Conservation (phyloP, 441 rosid genomes). For the Pelargonium australe region DNA sequence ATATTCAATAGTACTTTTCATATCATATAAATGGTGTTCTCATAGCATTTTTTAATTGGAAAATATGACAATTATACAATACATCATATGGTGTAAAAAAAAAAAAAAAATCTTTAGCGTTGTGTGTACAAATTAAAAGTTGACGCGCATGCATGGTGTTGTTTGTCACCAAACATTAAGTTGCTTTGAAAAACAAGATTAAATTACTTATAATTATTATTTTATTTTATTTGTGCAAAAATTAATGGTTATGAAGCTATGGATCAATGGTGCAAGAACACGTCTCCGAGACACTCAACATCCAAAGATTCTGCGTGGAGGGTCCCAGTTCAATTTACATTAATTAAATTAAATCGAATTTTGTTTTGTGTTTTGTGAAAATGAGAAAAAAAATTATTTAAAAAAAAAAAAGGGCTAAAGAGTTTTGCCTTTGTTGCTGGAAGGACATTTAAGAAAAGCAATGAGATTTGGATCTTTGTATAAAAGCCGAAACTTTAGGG, state of each 20-base stretch:
- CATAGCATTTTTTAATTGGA: no score
- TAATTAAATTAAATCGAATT: not conserved
- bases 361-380: not conserved
- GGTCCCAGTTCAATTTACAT: slow-evolving; percentile 30
- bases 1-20: no score
- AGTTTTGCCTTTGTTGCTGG: slow-evolving; percentile 25
- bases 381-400: no score
- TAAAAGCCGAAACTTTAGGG: slow-evolving; percentile 36
- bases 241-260: not conserved
- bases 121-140: no score
- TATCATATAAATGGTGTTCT: no score
- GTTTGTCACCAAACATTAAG: no score
- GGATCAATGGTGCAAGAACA: not conserved
- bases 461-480: slow-evolving; percentile 19
- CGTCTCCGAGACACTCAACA: not conserved
- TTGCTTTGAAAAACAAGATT: no score
- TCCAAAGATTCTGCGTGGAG: slow-evolving; percentile 15
- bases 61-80: no score
- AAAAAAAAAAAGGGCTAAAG: slow-evolving; percentile 17
- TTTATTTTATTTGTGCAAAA: not conserved
- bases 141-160: no score
- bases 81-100: no score
- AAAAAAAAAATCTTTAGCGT: no score
- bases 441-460: slow-evolving; percentile 9
- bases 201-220: no score